Conservation (phyloP, 495 filamentous ascomycete genomes). For the Tetracladium marchalianum region DNA sequence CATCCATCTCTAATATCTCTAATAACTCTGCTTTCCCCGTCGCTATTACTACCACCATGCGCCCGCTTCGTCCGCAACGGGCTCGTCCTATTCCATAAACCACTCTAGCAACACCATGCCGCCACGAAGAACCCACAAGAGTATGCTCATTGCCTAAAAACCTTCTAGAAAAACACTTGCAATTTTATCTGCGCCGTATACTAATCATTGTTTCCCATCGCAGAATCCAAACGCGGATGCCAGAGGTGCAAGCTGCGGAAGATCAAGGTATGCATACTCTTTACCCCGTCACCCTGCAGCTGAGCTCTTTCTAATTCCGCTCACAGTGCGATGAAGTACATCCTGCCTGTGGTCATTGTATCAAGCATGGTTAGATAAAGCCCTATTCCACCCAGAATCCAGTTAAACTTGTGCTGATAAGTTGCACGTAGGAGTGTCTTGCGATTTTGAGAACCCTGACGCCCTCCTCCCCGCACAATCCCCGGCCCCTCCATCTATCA, state of each 20-base stretch:
- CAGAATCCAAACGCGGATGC: conserved; percentile 47
- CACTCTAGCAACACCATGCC: conserved; percentile 30
- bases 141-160: no score
- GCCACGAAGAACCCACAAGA: conserved; percentile 52
- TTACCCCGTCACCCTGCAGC: background rate
- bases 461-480: conserved; percentile 21
- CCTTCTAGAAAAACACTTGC: no score
- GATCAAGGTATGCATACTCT: conserved; percentile 40
- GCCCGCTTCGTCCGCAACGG: background rate
- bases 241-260: conserved; percentile 51
- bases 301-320: conserved; percentile 3
- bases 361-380: conserved; percentile 38
- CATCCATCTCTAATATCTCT: no score
- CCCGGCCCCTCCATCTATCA: conserved; percentile 7
- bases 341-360: conserved; percentile 50
- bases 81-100: conserved; percentile 2
- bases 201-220: no score
- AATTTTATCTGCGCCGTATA: no score
- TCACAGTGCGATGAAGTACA: conserved; percentile 52
- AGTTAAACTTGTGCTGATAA: no score
- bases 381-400: no score
- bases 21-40: no score
- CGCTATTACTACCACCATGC: conserved; percentile 1
- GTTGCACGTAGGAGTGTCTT: conserved; percentile 27
- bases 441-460: conserved; percentile 42